Base-by-base conservation (phyloP, 345 rosid species). In the Corchorus capsularis region DNA sequence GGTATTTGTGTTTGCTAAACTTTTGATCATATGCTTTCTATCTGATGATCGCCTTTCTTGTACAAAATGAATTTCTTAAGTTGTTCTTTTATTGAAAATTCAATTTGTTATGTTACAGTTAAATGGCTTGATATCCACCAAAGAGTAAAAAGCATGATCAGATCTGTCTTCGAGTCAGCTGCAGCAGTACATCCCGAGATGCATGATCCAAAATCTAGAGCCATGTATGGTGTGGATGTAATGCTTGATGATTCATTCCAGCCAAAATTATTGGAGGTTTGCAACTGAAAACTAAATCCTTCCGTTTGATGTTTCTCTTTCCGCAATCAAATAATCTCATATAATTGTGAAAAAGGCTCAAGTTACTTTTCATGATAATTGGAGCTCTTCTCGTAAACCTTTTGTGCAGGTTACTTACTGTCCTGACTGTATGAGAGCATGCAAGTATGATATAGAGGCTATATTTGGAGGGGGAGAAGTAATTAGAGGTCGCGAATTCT, bases 401-500 rank as follows among this genome's bases (percentile, higher is more conserved):
- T n/a, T 45, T n/a, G 11, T 82, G 80, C 60, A 93, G 99, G 93
- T 92, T 34, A 93, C 98, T 2, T 96, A 89, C 82, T 96, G 98
- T 79, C 99, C 98, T 16, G 99, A 93, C 82, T 93, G 97, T 78
- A 85, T 85, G 78, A 87, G 96, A 82, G 97, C 95, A n/a, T 93
- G 98, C 90, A 89, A 86, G 72, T 93, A 92, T 66, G 93, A 92
- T 78, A 83, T 82, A 19, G 74, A 81, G 75, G 79, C 87, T n/a
- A 39, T 93, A 47, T 49, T 69, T 66, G 88, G 92, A 76, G 75
- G 76, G 50, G 86, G 85, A 45, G 81, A 72, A 61, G 77, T 45
- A 10, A 22, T 88, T 64, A 90, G 83, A 85, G 93, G 88, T n/a
- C n/a, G 35, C 7, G 90, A 91, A 45, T 96, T 96, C 86, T 93